Conservation (phyloP, 139 green algal genomes). For the Penium margaritaceum region DNA sequence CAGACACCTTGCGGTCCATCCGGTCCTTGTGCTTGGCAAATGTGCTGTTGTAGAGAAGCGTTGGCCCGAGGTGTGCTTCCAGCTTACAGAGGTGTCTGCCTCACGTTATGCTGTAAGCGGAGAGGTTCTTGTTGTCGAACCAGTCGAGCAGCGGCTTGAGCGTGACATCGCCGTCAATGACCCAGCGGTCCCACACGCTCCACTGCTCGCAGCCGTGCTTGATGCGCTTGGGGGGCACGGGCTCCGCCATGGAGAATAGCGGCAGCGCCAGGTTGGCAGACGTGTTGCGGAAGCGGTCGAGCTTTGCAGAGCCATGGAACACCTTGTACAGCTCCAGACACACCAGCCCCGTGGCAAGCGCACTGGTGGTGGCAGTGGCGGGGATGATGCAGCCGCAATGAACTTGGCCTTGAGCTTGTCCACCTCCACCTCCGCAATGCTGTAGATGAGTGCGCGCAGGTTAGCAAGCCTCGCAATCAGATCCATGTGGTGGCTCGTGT, state of each 20-base stretch:
- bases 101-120: constrained; percentile 61
- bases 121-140: constrained; percentile 73
- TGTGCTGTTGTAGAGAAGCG: constrained; percentile 93
- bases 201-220: constrained; percentile 70
- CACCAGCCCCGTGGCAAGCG: constrained; percentile 83
- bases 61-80: constrained; percentile 71
- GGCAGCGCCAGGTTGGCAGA: constrained; percentile 96
- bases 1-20: constrained; percentile 66
- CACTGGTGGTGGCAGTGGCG: constrained; percentile 93
- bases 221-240: constrained; percentile 73
- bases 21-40: constrained; percentile 92
- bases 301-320: constrained; percentile 54
- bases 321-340: constrained; percentile 97
- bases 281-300: constrained; percentile 90
- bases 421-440: constrained; percentile 66
- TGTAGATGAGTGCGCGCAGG: constrained; percentile 95
- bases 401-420: constrained; percentile 94
- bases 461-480: constrained; percentile 87
- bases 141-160: constrained; percentile 87
- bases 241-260: constrained; percentile 92
- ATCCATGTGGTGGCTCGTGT: constrained; percentile 74
- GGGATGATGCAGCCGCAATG: constrained; percentile 96
- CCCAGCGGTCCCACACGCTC: constrained; percentile 92
- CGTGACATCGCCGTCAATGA: constrained; percentile 87
- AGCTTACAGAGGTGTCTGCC: no score